A percentile compares a stretch with the other conserved stretches of the same genome.
phyloP scores from a whole-genome alignment of 1,139 yeast species.

The Pneumocystis canis region DNA sequence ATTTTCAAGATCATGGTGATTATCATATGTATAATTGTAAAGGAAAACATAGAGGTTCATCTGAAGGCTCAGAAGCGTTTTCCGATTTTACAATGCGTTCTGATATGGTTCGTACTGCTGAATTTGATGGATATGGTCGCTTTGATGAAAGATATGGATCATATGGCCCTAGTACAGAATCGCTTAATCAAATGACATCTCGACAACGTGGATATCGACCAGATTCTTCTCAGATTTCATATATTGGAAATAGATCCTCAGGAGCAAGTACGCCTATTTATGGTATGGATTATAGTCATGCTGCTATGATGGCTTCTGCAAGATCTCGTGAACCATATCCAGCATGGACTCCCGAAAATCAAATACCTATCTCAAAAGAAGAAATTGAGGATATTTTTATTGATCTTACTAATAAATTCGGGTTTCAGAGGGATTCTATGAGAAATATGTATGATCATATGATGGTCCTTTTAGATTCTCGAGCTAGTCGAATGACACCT shows the following conservation, averaged over 20 bases:
- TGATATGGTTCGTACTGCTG: slow-evolving; percentile 28
- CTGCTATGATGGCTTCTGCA: slow-evolving; percentile 27
- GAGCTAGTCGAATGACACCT: slow-evolving; percentile 94
- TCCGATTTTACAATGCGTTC: slow-evolving; percentile 33
- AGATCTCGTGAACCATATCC: slow-evolving; percentile 68
- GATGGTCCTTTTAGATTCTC: slow-evolving; percentile 84
- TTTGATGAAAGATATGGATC: slow-evolving; percentile 21
- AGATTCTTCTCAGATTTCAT: slow-evolving; percentile 35
- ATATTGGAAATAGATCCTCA: slow-evolving; percentile 67
- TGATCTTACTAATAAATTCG: slow-evolving; percentile 79
- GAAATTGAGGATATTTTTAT: slow-evolving; percentile 86
- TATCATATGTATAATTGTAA: slow-evolving; percentile 13
- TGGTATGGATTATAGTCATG: slow-evolving; percentile 64
- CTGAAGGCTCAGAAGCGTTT: slow-evolving; percentile 31
- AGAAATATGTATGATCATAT: slow-evolving; percentile 93
- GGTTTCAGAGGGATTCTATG: slow-evolving; percentile 96
- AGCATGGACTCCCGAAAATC: slow-evolving; percentile 89
- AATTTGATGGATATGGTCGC: slow-evolving; percentile 29
- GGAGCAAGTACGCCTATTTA: slow-evolving; percentile 95
- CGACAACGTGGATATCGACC: slow-evolving; percentile 19
- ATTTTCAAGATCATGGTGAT: slow-evolving; percentile 15
- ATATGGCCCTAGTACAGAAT: slow-evolving; percentile 23
- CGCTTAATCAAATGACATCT: slow-evolving; percentile 21
- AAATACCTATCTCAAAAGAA: slow-evolving; percentile 68
- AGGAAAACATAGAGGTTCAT: slow-evolving; percentile 21